Base-by-base conservation (phyloP, 2,329 filamentous ascomycete species). In the Botrytis pseudocinerea region DNA sequence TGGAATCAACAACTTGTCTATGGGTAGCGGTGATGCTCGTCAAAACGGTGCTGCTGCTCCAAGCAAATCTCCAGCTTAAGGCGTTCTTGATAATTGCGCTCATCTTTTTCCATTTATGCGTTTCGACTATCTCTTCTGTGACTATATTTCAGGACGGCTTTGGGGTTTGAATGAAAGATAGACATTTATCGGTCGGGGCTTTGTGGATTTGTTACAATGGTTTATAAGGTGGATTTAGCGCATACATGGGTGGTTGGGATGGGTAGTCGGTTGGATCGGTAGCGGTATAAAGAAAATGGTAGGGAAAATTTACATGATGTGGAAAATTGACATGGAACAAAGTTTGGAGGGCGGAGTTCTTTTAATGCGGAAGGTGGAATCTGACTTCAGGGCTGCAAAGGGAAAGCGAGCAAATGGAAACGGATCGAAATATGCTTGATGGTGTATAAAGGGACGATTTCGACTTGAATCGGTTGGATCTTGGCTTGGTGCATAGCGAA, bases 1-100 rank as follows among this genome's bases (percentile, higher is more conserved):
- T 44, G 91, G 91, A 61, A 93, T 96, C 74, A 88, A 90, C 72
- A 88, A 89, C 68, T 86, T 96, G 70, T 90, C 90, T 54, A 92
- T 96, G 77, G 89, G 90, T 80, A 91, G 88, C 76, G 85, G 84
- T 72, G 89, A 91, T 76, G 85, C 85, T 75, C 89, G 89, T 72
- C 89, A 91, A 83, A 91, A 91, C 77, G 89, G 89, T 74, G 84
- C 79, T n/a, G 77, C 79, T 65, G 79, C 79, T 54, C 78, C 80
- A 40, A 81, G 79, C 78, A 82, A 82, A 73, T 81, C 80, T 71
- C 80, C 80, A 44, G 80, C 80, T 65, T 81, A 81, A 40, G 73
- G 70, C 48, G 61, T 68, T 64, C 70, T 75, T 69, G 62, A 76
- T 75, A 66, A 75, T 76, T 18, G 76, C 75, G 71, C 75, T 76